Base-by-base conservation (phyloP, 2,329 filamentous ascomycete genomes). In the Pseudogymnoascus sp. region DNA sequence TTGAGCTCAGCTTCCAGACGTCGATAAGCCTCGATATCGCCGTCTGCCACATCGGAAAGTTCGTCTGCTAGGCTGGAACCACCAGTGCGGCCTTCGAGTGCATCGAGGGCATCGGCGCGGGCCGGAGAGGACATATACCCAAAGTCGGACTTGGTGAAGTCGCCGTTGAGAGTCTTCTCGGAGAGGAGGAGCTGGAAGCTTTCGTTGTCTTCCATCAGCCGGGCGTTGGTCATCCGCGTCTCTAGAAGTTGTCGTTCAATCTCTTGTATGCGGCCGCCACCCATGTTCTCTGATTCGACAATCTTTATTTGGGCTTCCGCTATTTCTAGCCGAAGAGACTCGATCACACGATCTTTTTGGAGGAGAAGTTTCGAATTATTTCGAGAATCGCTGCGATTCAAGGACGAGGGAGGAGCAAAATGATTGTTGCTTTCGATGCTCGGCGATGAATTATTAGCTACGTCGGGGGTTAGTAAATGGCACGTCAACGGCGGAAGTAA, bases 181-280 rank as follows among this genome's bases (percentile, higher is more conserved):
- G 92, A 92, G 23, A 99, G 85, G 16, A 99, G 85, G 39, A 98
- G 84, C 77, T 98, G 93, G 77, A 96, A 99, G 77, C 92, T 96
- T 77, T 99, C 95, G 72, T 98, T 98, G 77, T 99, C 95, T 78
- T 99, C 95, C 90, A 97, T 95, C 67, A 99, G 81, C 54, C 93
- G 86, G 64, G 95, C 95, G 74, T 98, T 99, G 69, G 92, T 90
- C 89, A 98, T 95, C 71, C 93, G 91, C 41, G 92, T 89, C 73
- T 98, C 93, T 77, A 97, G 87, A 62, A 98, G 84, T 68, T 90
- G 85, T 71, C 90, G 89, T 78, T 98, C 93, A n/a, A 98, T 84
- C 76, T 96, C 92, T 69, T 91, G 90, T 73, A 96, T 80, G 28
- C 90, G 87, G 54, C 92, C 92, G 62, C 93, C 93, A 62, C 92